phyloP scores from a whole-genome alignment of 148 eudicot species.

The Persicaria maculosa region DNA sequence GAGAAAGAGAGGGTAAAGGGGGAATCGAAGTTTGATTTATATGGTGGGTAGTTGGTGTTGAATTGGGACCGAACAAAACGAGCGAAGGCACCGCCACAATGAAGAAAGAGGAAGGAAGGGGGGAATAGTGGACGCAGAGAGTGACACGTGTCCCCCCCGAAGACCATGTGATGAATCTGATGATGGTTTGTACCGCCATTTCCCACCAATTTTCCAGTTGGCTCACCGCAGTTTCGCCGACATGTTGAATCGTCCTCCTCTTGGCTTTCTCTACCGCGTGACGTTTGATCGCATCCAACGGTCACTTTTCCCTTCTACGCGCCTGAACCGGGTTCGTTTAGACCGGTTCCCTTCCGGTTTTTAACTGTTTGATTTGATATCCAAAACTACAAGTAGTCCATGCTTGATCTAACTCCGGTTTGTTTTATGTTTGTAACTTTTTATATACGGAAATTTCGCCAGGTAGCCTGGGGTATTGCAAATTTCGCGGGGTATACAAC shows the following conservation, averaged over 20 bases:
- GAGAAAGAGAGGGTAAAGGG: not conserved
- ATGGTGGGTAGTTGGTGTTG: not conserved
- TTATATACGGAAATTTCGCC: no score
- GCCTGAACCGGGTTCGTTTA: conserved; percentile 4
- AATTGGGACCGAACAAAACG: not conserved
- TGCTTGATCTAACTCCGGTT: no score
- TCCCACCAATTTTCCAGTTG: not conserved
- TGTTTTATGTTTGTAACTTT: no score
- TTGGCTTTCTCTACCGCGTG: not conserved
- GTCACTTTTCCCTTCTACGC: not conserved
- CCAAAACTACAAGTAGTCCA: no score
- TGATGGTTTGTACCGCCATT: not conserved
- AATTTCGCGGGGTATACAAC: no score
- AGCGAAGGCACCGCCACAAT: not conserved
- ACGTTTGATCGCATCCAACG: not conserved
- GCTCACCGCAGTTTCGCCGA: not conserved
- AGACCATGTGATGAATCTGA: not conserved
- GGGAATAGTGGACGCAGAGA: not conserved
- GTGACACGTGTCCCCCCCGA: conserved; percentile 8
- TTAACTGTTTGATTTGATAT: no score
- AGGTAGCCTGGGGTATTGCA: no score
- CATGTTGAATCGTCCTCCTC: not conserved
- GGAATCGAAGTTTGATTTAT: conserved; percentile 7
- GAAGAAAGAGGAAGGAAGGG: not conserved
- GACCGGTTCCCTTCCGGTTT: no score